Conservation (phyloP, 2,329 filamentous ascomycete genomes). For the Stachybotrys chartarum region DNA sequence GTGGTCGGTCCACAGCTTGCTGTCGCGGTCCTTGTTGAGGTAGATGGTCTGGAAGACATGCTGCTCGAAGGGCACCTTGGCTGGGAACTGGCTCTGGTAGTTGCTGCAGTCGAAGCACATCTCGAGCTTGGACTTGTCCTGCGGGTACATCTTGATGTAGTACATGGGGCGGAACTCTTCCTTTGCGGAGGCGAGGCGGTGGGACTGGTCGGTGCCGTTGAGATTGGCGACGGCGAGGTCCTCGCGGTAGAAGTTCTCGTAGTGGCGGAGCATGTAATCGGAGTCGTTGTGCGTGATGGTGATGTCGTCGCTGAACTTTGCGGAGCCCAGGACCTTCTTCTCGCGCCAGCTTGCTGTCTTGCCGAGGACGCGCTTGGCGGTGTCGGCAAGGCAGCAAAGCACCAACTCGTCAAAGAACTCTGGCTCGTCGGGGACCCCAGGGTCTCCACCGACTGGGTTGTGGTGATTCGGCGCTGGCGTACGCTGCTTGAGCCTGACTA, state of each 20-base stretch:
- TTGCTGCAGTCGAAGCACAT: conserved; percentile 66
- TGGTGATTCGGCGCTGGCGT: conserved; percentile 22
- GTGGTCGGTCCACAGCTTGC: conserved; percentile 44
- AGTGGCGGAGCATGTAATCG: conserved; percentile 59
- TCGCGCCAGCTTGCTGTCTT: conserved; percentile 50
- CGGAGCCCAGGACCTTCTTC: conserved; percentile 56
- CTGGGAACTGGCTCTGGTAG: conserved; percentile 62
- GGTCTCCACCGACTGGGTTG: conserved; percentile 26
- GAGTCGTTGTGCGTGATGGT: conserved; percentile 58
- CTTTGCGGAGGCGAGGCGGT: conserved; percentile 31
- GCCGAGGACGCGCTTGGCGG: conserved; percentile 50
- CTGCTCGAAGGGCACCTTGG: conserved; percentile 22
- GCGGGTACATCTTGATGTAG: conserved; percentile 49
- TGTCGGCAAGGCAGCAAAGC: conserved; percentile 54
- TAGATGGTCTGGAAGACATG: conserved; percentile 45
- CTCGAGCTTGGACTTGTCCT: conserved; percentile 49
- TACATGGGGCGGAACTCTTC: conserved; percentile 54
- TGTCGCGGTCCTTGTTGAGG: conserved; percentile 48
- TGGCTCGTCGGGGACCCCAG: conserved; percentile 44
- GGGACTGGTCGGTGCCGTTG: conserved; percentile 28
- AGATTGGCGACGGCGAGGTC: conserved; percentile 36
- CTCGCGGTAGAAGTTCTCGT: conserved; percentile 49
- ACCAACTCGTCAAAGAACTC: conserved; percentile 58
- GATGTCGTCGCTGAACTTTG: conserved; percentile 59
- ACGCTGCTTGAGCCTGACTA: conserved; percentile 35